phyloP scores from a whole-genome alignment of 192 early-diverging fungal genomes.

The Umbelopsis vinacea region DNA sequence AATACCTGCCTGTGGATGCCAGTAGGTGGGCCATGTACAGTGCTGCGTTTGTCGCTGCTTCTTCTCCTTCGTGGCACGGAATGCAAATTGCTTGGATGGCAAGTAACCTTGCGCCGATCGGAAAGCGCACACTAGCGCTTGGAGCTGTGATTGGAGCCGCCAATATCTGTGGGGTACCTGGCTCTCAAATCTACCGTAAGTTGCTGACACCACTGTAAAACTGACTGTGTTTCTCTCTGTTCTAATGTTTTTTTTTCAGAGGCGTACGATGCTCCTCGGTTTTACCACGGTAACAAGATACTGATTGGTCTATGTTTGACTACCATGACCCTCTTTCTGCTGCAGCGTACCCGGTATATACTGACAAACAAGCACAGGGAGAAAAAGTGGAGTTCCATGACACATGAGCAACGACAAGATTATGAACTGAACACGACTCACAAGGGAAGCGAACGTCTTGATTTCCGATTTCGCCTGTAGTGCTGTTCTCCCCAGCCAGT shows the following conservation, averaged over 20 bases:
- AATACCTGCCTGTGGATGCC: slow-evolving; percentile 35
- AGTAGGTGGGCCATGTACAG: slow-evolving; percentile 33
- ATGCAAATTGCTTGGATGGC: slow-evolving; percentile 41
- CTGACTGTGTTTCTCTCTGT: no score
- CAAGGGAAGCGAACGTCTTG: slow-evolving; percentile 18
- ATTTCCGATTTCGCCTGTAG: slow-evolving; percentile 14
- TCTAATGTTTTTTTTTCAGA: slow-evolving; percentile 2
- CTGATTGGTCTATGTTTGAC: slow-evolving; percentile 20
- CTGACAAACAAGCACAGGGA: slow-evolving; percentile 52
- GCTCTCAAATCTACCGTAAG: slow-evolving; percentile 34
- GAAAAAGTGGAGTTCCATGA: slow-evolving; percentile 51
- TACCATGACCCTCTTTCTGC: slow-evolving; percentile 43
- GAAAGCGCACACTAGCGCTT: slow-evolving; percentile 31
- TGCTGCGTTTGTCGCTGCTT: slow-evolving; percentile 24
- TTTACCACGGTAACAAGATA: slow-evolving; percentile 28
- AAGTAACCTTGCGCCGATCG: slow-evolving; percentile 27
- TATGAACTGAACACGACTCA: slow-evolving; percentile 57
- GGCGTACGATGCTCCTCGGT: slow-evolving; percentile 24
- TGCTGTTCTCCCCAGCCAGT: not conserved
- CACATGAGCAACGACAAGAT: slow-evolving; percentile 50
- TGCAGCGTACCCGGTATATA: slow-evolving; percentile 49
- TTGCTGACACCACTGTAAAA: not conserved
- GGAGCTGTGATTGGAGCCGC: slow-evolving; percentile 33
- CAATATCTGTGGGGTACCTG: slow-evolving; percentile 29
- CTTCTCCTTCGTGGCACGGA: slow-evolving; percentile 31